Base-by-base conservation (phyloP, 1,284 basidiomycete species). In the Cystobasidium slooffiae region DNA sequence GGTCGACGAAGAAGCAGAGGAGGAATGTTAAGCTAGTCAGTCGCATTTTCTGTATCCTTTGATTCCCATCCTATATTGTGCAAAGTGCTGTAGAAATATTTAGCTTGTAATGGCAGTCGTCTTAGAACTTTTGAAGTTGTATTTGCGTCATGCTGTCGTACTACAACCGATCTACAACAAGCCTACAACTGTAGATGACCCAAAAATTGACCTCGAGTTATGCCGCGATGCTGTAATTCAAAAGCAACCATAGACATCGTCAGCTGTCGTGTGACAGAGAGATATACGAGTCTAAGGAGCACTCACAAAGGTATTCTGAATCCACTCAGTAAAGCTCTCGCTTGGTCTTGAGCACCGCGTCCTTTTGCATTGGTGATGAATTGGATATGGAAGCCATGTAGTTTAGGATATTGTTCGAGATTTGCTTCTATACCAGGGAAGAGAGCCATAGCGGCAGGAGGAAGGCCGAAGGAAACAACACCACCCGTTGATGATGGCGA, bases 381-480 rank as follows among this genome's bases (percentile, higher is more conserved):
- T 81, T 94, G 91, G 62, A 97, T 88, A 81, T 96, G 91, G 88
- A 97, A 91, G 47, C 94, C 94, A 80, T 90, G 90, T 68, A 88
- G 82, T 78, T 87, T 88, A 7, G 92, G 92, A 81, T 96, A 97
- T 52, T 90, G 83, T 81, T 97, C 94, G 75, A 91, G 83, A 83
- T 96, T 97, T 81, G 93, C 89, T 84, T 97, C 94, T 72, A 97
- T 77, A 58, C 80, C 80, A 4, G 96, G 96, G 86, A 97, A 99
- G 77, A 96, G 87, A 10, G 87, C 89, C 87, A 98, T 91, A 0
- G 94, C 94, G 18, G 87, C 85, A 0, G 92, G 88, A 0, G 90
- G 88, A 37, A 99, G 85, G 73, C 96, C 96, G 78, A 99, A 89
- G 1, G 89, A 88, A 61, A 98, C 92, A 39, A 95, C 92, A 61